Base-by-base conservation (phyloP, 169 alveolate genomes). In the Plasmodium inui region DNA sequence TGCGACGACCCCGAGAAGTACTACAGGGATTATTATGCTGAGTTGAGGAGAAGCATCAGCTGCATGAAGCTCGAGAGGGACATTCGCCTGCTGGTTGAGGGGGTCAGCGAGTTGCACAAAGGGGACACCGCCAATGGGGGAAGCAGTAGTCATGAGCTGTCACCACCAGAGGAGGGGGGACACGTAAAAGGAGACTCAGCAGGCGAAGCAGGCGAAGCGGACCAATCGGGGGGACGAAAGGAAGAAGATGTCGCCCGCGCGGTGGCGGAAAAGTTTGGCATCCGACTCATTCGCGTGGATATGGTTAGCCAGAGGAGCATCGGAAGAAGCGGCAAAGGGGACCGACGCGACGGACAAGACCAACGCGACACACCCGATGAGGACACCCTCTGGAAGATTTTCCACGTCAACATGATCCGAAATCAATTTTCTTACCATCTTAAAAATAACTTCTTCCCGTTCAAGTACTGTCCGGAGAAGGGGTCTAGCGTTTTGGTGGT, bases 371-470 rank as follows among this genome's bases (percentile, higher is more conserved):
- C n/a, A 8, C 14, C 41, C 41, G 44, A 80, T 1, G 39, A 67
- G 53, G 41, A 7, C 32, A 41, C 70, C 19, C 30, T 89, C 3
- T 39, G 82, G 37, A 89, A 89, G 39, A 26, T 78, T 14, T 89
- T 89, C 32, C 73, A 89, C 32, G 22, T 89, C 73, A 55, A 89
- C 73, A 89, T 89, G 94, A 89, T 89, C 12, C 79, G 46, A 73
- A 89, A 78, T 78, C 67, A 73, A 55, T 89, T 57, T 26, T 89
- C 89, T 41, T 89, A 89, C 82, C 82, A 79, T 89, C 34, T 89
- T 6, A 89, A 89, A 50, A 89, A 89, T 89, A 89, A 89, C 26
- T 89, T 78, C 26, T 89, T 89, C 26, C 94, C 94, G 5, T 78
- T 39, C 71, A 67, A 79, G 26, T 89, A 78, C 71, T 22, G 50